These are phyloP conservation scores for Sequoiadendron giganteum DNA, from an alignment of 75 land plant species.

Conservation along the genomic window DNA sequence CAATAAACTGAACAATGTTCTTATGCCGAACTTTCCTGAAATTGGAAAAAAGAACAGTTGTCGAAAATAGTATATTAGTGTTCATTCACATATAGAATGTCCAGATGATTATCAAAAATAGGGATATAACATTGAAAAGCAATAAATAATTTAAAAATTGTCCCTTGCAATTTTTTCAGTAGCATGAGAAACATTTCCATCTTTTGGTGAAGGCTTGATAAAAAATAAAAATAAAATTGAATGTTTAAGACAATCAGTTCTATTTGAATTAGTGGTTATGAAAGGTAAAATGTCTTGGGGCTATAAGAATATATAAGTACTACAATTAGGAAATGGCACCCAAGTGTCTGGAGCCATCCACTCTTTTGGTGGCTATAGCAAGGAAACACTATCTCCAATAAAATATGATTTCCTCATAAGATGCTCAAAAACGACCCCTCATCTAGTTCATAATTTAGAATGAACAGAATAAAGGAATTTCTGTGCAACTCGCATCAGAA, in stretches of 20 bases:
- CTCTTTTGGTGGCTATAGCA: not conserved
- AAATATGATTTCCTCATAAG: not conserved
- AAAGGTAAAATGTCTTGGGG: not conserved
- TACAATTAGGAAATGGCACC: not conserved
- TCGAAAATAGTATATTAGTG: not conserved
- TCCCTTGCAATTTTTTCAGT: not conserved
- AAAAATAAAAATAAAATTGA: not conserved
- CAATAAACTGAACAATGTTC: slow-evolving; percentile 98
- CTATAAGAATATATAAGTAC: not conserved
- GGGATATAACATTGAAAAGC: not conserved
- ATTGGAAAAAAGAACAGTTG: not conserved
- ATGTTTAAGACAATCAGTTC: not conserved
- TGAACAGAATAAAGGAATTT: not conserved
- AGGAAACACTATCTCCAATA: not conserved
- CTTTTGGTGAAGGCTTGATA: not conserved
- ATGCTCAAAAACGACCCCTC: not conserved
- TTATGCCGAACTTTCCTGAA: slow-evolving; percentile 96
- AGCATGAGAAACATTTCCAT: not conserved
- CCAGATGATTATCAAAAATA: not conserved
- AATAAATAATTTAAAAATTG: not conserved
- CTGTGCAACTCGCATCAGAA: too few species aligned
- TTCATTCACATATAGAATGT: not conserved
- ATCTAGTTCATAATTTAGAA: not conserved
- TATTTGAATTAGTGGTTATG: not conserved
- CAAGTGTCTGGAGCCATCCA: not conserved